Evolutionary conservation across 345 rosid species (phyloP).

Genomic region (Microcos paniculata): DNA sequence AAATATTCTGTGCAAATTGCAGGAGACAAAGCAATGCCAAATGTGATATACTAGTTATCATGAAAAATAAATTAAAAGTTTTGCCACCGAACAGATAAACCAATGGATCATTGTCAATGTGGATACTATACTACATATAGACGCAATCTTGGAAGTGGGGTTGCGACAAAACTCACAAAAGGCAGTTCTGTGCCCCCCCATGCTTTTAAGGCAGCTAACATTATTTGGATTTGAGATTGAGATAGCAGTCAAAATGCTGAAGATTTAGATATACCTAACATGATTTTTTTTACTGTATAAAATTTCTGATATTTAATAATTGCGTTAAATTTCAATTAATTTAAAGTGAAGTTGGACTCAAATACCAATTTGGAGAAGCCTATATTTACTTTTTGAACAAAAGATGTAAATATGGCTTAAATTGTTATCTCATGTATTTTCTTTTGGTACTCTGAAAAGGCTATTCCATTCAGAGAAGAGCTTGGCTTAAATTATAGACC

Average conservation of each 20-base stretch:
- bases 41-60: neutral
- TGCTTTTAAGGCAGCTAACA: slow-evolving; percentile 1
- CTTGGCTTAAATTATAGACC: too few species aligned
- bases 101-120: neutral
- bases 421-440: too few species aligned
- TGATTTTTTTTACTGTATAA: too few species aligned
- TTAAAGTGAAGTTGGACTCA: too few species aligned
- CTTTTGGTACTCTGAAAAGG: too few species aligned
- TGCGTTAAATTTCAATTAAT: too few species aligned
- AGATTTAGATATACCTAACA: neutral
- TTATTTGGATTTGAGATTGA: neutral
- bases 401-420: too few species aligned
- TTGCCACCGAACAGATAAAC: neutral
- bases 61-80: neutral
- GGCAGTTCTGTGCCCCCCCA: neutral
- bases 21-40: slow-evolving; percentile 2
- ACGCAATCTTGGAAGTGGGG: neutral
- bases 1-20: neutral
- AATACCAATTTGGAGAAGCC: too few species aligned
- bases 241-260: neutral
- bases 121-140: neutral
- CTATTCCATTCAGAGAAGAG: too few species aligned
- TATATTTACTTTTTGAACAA: too few species aligned
- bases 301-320: too few species aligned
- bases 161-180: neutral